Conservation (phyloP, 345 rosid genomes). For the Durio zibethinus region DNA sequence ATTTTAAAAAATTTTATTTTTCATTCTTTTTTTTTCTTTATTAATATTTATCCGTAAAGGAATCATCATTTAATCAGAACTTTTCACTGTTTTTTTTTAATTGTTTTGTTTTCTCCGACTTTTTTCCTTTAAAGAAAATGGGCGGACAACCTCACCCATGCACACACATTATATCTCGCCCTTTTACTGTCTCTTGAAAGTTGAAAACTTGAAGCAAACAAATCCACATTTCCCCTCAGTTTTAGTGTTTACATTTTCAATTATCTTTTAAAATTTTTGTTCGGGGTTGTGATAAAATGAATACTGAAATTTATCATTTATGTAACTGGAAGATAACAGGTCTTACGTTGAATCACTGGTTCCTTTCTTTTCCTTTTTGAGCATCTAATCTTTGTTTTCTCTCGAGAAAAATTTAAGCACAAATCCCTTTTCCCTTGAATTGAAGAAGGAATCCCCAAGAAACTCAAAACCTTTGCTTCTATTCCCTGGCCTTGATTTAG, state of each 20-base stretch:
- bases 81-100: too few relatives aligned
- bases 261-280: neutral
- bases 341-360: slow-evolving; percentile 11
- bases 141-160: too few relatives aligned
- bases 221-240: neutral
- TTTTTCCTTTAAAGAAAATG: too few relatives aligned
- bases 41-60: too few relatives aligned
- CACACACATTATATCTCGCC: too few relatives aligned
- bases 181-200: slow-evolving; percentile 13
- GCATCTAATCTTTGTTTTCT: slow-evolving; percentile 30
- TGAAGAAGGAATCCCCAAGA: slow-evolving; percentile 3
- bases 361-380: slow-evolving; percentile 23
- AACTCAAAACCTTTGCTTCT: neutral
- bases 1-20: too few relatives aligned
- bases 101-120: too few relatives aligned
- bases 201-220: slow-evolving; percentile 9
- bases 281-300: too few relatives aligned
- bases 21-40: too few relatives aligned
- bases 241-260: slow-evolving; percentile 3
- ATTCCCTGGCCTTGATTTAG: neutral
- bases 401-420: slow-evolving; percentile 4
- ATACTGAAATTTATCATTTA: too few relatives aligned
- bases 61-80: too few relatives aligned
- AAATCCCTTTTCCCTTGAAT: neutral
- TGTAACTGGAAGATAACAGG: too few relatives aligned